Conservation (phyloP, 768 basidiomycete genomes). For the Strobilomyces echinocephalus region DNA sequence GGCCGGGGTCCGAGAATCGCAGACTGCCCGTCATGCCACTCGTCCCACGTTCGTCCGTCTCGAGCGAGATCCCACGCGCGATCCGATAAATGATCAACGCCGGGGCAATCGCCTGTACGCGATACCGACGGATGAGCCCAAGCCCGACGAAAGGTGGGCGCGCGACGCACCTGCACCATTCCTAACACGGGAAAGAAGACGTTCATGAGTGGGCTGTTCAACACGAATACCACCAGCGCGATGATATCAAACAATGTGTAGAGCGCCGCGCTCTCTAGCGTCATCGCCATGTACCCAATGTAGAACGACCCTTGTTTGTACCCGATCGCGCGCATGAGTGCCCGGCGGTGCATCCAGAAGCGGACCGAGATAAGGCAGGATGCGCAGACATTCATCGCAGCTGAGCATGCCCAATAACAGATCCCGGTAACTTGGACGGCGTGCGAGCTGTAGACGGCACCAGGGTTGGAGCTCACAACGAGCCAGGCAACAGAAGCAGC, state of each 20-base stretch:
- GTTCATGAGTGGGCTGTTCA: slow-evolving; percentile 22
- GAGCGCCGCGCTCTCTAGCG: slow-evolving; percentile 21
- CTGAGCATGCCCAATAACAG: slow-evolving; percentile 15
- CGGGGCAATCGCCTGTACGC: slow-evolving; percentile 13
- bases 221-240: slow-evolving; percentile 10
- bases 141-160: too few species aligned
- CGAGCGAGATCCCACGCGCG: slow-evolving; percentile 16
- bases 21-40: background rate
- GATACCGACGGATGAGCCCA: background rate
- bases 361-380: slow-evolving; percentile 15
- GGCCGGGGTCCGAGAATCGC: slow-evolving; percentile 6
- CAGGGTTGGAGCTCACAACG: slow-evolving; percentile 9
- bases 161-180: slow-evolving; percentile 13
- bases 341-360: slow-evolving; percentile 17
- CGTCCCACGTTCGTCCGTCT: slow-evolving; percentile 11
- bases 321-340: slow-evolving; percentile 9
- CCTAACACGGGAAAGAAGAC: slow-evolving; percentile 23
- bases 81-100: slow-evolving; percentile 22
- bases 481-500: slow-evolving; percentile 17
- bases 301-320: slow-evolving; percentile 16
- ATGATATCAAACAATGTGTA: slow-evolving; percentile 13
- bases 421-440: slow-evolving; percentile 13
- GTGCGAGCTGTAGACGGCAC: slow-evolving; percentile 14
- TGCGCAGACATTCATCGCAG: slow-evolving; percentile 11
- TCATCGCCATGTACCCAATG: slow-evolving; percentile 23